Base-by-base conservation (phyloP, 2,329 filamentous ascomycete species). In the Chalara sp. region DNA sequence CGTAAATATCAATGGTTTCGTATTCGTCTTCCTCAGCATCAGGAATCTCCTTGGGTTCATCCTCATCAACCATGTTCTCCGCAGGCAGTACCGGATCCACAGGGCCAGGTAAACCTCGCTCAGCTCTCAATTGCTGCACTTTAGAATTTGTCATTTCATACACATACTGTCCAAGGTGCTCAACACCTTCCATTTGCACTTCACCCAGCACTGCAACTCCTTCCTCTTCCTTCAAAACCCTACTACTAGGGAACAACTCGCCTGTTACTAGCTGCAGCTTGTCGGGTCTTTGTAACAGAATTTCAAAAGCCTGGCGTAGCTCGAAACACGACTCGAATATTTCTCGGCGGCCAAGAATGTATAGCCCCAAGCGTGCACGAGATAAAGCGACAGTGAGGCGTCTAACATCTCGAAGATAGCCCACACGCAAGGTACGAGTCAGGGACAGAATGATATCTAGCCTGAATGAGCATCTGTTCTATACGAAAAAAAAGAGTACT, bases 91-190 rank as follows among this genome's bases (percentile, higher is more conserved):
- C 52, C n/a, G 52, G 42, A 5, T 28, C 28, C 8, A 51, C 53
- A 11, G 47, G 53, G 35, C 56, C 60, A 3, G 56, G 55, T 28
- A 66, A 51, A 1, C 63, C 63, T 44, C 57, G 57, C 49, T 65
- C 57, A 29, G 58, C 57, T 44, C 60, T 58, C 12, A 66, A 35
- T 47, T 67, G 63, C 49, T 62, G 56, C 5, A 67, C 58, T 41
- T 63, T 66, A 7, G 63, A 51, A 33, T 86, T 80, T 4, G 90
- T 95, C 89, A 99, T 99, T 68, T 99, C 89, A 66, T 82, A 96
- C 28, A 99, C 92, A 67, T 96, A 99, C 70, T 96, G 87, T 0
- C 93, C 93, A 35, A 99, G 69, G 71, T 99, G 93, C 72, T 99
- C 92, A 1, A 97, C 84, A 33, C 87, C 81, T 61, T 92, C 87